These are phyloP conservation scores for Aspergillus ostianus DNA, from an alignment of 495 filamentous ascomycete genomes.

Conservation along the genomic window DNA sequence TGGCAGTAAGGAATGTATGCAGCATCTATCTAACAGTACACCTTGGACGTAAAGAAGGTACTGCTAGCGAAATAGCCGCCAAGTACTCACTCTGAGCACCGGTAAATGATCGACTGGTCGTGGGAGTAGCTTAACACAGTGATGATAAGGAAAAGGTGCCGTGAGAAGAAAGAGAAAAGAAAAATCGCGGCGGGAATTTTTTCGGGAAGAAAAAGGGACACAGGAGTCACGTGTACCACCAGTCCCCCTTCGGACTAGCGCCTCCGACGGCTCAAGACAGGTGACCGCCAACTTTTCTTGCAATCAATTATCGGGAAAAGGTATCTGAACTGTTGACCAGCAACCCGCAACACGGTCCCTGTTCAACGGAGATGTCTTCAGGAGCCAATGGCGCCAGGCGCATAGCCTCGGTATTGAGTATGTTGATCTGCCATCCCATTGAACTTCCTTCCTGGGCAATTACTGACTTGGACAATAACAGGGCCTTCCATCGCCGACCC, in stretches of 20 bases:
- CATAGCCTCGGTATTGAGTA: conserved; percentile 42
- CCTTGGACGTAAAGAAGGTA: conserved; percentile 60
- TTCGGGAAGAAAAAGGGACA: conserved; percentile 1
- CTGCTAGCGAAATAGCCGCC: conserved; percentile 69
- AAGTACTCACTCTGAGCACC: conserved; percentile 55
- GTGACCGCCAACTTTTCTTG: conserved; percentile 47
- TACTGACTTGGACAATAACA: conserved; percentile 20
- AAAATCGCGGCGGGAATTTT: conserved; percentile 8
- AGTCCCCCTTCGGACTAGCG: conserved; percentile 28
- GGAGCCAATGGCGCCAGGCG: conserved; percentile 47
- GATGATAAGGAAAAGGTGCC: conserved; percentile 66
- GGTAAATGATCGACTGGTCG: conserved; percentile 62
- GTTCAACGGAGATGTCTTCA: conserved; percentile 36
- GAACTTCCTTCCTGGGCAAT: not conserved
- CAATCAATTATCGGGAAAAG: conserved; percentile 17
- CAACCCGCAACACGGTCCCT: conserved; percentile 10
- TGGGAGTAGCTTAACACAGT: conserved; percentile 46
- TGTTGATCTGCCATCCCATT: conserved; percentile 19
- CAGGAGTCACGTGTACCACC: conserved; percentile 30
- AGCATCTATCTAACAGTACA: conserved; percentile 71
- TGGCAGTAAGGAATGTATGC: conserved; percentile 45
- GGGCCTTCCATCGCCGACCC: conserved; percentile 44
- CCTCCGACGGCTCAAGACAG: conserved; percentile 12
- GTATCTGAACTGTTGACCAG: conserved; percentile 15
- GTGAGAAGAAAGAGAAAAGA: conserved; percentile 34